Base-by-base conservation (phyloP, 495 filamentous ascomycete genomes). In the Podospora pseudocomata region DNA sequence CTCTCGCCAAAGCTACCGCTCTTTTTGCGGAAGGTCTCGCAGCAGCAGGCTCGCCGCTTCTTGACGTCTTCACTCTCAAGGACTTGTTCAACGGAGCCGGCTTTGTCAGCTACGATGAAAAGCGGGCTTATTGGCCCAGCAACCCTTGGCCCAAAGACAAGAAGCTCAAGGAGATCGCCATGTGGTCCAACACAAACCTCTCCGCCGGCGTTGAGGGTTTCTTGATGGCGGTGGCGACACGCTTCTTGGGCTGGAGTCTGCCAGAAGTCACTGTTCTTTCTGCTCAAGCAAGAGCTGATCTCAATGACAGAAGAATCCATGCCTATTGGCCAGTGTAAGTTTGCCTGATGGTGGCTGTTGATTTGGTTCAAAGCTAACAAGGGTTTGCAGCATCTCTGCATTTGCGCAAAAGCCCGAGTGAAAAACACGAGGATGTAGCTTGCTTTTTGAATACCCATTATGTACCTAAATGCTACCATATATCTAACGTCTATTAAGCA, bases 91-190 rank as follows among this genome's bases (percentile, higher is more conserved):
- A 74, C 15, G 71, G 68, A 7, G 73, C 75, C 0, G 79, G 80
- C 0, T 81, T 82, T 64, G 32, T 65, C 27, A 77, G 73, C 4
- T 63, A 79, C n/a, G 72, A 68, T 13, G 70, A 80, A 27, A 74
- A 75, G 58, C 67, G 70, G 32, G 74, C 67, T 59, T 69, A 73
- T 60, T 69, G 77, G 64, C 81, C 81, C 0, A 79, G 75, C 7
- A 83, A 79, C 68, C 66, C 72, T 0, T 85, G 83, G 82, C 75
- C 82, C 6, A 77, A 69, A 39, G 80, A 83, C 44, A 75, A 74
- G 34, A 78, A 82, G 62, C 76, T 80, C 62, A 85, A 85, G 69
- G 79, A 81, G 67, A 78, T 85, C 26, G 84, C 86, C 1, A 63
- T 70, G 56, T 74, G 67, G 57, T 64, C 58, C 44, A 67, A 79